Conservation (phyloP, 2,329 filamentous ascomycete genomes). For the Botrytis fragariae region DNA sequence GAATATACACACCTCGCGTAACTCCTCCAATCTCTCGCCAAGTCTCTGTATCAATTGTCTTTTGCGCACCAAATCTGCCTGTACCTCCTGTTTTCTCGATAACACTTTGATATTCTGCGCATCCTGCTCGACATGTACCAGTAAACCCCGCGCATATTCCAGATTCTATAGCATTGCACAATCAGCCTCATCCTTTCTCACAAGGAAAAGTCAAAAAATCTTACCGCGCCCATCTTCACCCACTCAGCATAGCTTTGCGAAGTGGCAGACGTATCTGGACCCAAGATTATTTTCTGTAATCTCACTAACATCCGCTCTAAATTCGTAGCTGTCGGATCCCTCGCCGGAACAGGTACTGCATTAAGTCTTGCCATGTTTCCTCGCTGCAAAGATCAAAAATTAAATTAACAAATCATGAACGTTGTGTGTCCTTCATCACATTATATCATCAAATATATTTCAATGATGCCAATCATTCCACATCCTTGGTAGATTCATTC, state of each 20-base stretch:
- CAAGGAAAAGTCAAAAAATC: not conserved
- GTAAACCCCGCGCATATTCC: constrained; percentile 65
- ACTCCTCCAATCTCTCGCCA: constrained; percentile 63
- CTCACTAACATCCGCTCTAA: constrained; percentile 64
- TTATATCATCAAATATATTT: not conserved
- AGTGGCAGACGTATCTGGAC: constrained; percentile 58
- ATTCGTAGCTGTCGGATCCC: constrained; percentile 40
- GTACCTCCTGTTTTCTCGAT: constrained; percentile 56
- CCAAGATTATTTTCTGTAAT: constrained; percentile 63
- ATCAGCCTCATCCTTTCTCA: not conserved
- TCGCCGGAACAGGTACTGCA: constrained; percentile 21
- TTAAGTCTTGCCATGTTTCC: constrained; percentile 35
- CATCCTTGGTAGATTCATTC: not conserved
- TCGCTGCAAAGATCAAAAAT: not conserved
- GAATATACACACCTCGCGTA: constrained; percentile 54
- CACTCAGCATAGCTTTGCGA: constrained; percentile 61
- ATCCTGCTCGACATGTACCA: constrained; percentile 70
- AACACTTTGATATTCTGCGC: constrained; percentile 57
- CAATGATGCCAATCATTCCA: not conserved
- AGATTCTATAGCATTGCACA: constrained; percentile 56
- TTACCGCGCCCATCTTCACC: constrained; percentile 54
- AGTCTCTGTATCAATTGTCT: constrained; percentile 65
- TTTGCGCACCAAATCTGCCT: constrained; percentile 62
- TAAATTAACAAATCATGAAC: not conserved
- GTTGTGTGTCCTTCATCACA: not conserved